A percentile compares a stretch with the other conserved stretches of the same genome.
Evolutionary conservation across 1,284 basidiomycete genomes (phyloP).

Genomic region (Thelephora terrestris): DNA sequence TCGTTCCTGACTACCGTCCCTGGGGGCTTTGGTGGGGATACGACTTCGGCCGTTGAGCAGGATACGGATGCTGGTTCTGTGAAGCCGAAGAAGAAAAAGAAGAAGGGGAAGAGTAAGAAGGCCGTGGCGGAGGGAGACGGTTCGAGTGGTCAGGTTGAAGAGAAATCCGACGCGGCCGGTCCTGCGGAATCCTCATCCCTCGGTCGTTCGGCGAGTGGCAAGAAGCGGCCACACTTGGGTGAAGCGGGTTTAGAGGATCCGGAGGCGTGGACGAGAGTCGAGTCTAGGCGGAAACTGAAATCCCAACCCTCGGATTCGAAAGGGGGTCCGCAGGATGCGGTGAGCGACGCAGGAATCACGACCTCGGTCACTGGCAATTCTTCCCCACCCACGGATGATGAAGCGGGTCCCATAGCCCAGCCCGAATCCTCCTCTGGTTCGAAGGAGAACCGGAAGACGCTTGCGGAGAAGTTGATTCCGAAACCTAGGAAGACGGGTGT

Average conservation of each 20-base stretch:
- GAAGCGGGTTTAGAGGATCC: constrained; percentile 21
- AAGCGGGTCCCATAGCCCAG: constrained; percentile 14
- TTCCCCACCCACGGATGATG: constrained; percentile 36
- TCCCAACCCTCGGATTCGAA: constrained; percentile 2
- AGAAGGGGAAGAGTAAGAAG: constrained; percentile 25
- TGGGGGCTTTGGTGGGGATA: constrained; percentile 29
- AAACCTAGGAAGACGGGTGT: constrained; percentile 52
- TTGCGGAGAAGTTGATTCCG: constrained; percentile 50
- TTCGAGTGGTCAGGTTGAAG: constrained; percentile 12
- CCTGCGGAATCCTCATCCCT: constrained; percentile 19
- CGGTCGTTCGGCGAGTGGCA: constrained; percentile 11
- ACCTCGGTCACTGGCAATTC: constrained; percentile 46
- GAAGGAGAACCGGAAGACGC: constrained; percentile 29
- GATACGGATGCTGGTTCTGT: constrained; percentile 17
- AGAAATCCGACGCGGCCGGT: constrained; percentile 23
- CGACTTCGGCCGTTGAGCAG: constrained; percentile 14
- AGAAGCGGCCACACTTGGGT: constrained; percentile 17
- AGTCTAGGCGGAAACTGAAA: constrained; percentile 13
- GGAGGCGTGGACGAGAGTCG: constrained; percentile 49
- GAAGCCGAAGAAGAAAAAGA: constrained; percentile 36
- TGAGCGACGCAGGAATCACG: constrained; percentile 44
- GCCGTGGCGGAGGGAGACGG: constrained; percentile 7
- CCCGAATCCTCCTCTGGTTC: constrained; percentile 9
- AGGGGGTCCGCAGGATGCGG: constrained; percentile 14
- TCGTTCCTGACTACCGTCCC: constrained; percentile 35